Conservation (phyloP, 805 yeast genomes). For the Jamesozyma rosinii region DNA sequence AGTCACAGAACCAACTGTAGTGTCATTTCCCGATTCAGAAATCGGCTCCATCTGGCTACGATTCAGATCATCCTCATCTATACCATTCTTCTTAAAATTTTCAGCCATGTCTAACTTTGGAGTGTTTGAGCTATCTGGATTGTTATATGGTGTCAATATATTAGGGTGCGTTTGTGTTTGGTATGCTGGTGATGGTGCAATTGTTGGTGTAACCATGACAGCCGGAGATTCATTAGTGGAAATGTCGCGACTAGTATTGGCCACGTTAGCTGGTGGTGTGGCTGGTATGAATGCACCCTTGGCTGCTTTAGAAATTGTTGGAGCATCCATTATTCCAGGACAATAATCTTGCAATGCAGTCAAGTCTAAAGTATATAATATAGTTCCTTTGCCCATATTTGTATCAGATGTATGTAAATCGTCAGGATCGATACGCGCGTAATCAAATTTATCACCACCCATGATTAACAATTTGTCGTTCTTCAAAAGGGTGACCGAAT, state of each 20-base stretch:
- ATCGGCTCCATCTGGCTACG: neutral
- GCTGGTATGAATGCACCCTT: neutral
- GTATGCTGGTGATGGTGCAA: constrained; percentile 5
- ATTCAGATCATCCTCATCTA: neutral
- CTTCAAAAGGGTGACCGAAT: constrained; percentile 63
- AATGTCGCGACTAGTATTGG: neutral
- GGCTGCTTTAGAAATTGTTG: neutral
- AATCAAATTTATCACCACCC: constrained; percentile 86
- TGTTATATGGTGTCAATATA: constrained; percentile 22
- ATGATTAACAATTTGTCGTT: constrained; percentile 66
- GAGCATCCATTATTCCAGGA: constrained; percentile 27
- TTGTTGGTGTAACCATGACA: constrained; percentile 1
- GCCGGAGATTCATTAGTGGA: neutral
- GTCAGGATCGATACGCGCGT: constrained; percentile 39
- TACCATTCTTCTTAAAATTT: neutral
- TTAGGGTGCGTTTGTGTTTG: constrained; percentile 9
- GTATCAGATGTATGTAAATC: constrained; percentile 45
- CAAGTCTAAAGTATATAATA: constrained; percentile 57
- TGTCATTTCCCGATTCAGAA: neutral
- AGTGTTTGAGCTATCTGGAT: constrained; percentile 9
- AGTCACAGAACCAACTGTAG: neutral
- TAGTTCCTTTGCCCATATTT: constrained; percentile 48
- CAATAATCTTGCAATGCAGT: constrained; percentile 29
- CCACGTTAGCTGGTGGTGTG: neutral
- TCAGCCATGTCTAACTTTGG: constrained; percentile 5